Percentiles rank a stretch among this genome's conserved stretches.
Evolutionary conservation across 805 yeast genomes (phyloP).

Genomic region (Candida corydali): DNA sequence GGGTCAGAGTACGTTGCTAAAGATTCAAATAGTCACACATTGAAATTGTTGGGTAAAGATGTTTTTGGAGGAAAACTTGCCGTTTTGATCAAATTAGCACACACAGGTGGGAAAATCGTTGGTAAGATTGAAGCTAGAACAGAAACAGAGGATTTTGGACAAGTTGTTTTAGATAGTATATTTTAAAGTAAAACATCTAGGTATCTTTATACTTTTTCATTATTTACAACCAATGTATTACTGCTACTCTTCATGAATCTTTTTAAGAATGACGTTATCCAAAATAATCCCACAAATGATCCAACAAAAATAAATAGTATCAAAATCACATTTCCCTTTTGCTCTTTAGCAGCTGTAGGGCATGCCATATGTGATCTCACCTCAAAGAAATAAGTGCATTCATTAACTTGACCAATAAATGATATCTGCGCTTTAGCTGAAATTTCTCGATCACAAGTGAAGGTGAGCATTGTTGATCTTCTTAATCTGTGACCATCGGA

Average conservation of each 20-base stretch:
- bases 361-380: slow-evolving; percentile 84
- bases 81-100: slow-evolving; percentile 44
- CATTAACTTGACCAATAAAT: slow-evolving; percentile 66
- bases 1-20: slow-evolving; percentile 61
- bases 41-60: slow-evolving; percentile 82
- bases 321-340: slow-evolving; percentile 5
- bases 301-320: slow-evolving; percentile 2
- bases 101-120: slow-evolving; percentile 53
- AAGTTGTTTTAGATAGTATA: slow-evolving; percentile 5
- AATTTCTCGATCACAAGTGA: slow-evolving; percentile 77
- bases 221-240: neutral
- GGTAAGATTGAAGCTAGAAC: slow-evolving; percentile 52
- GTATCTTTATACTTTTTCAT: neutral
- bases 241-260: slow-evolving; percentile 1
- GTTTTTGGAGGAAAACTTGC: slow-evolving; percentile 57
- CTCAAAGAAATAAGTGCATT: slow-evolving; percentile 81
- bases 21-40: slow-evolving; percentile 59
- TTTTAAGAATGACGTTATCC: slow-evolving; percentile 5
- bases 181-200: neutral
- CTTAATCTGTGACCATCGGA: slow-evolving; percentile 44
- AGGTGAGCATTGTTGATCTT: slow-evolving; percentile 63
- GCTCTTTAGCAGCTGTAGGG: slow-evolving; percentile 62
- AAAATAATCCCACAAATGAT: slow-evolving; percentile 4
- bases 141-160: slow-evolving; percentile 33
- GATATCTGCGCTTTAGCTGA: slow-evolving; percentile 59